phyloP scores from a whole-genome alignment of 1,284 basidiomycete genomes.

The Agaricales sp. region DNA sequence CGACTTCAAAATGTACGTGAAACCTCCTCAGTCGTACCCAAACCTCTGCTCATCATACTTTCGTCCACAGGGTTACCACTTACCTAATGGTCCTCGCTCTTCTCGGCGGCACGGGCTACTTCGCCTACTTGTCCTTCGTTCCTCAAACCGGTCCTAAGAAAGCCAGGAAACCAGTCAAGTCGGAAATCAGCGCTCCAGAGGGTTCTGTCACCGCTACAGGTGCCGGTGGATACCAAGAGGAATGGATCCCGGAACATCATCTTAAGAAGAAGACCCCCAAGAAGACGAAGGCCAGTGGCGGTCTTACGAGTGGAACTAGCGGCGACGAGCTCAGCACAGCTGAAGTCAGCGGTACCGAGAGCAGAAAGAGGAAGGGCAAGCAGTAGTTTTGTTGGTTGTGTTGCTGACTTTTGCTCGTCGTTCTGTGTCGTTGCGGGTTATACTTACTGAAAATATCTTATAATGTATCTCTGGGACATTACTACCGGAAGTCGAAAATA shows the following conservation, averaged over 20 bases:
- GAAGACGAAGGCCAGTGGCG: constrained; percentile 22
- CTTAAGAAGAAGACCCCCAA: constrained; percentile 53
- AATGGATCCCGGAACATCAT: constrained; percentile 89
- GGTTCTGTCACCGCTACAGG: constrained; percentile 56
- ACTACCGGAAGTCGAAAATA: no score
- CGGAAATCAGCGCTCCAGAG: constrained; percentile 43
- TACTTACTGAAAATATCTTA: no score
- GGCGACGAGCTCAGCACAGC: constrained; percentile 59
- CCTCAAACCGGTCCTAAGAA: constrained; percentile 51
- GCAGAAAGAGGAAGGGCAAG: constrained; percentile 46
- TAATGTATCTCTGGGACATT: no score
- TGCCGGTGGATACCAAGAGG: constrained; percentile 74
- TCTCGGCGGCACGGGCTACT: constrained; percentile 57
- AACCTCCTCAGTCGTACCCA: constrained; percentile 6
- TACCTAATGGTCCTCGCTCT: constrained; percentile 65
- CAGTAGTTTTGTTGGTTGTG: no score
- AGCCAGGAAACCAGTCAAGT: constrained; percentile 26
- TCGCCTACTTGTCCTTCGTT: constrained; percentile 57
- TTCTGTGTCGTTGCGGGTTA: no score
- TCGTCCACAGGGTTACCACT: constrained; percentile 50
- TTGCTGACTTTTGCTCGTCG: no score
- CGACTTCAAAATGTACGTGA: constrained; percentile 68
- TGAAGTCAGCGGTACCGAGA: constrained; percentile 48
- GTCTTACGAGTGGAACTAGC: constrained; percentile 30
- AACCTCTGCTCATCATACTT: constrained; percentile 3